Percentiles rank a stretch among this genome's conserved stretches.
Conservation (phyloP, 805 yeast species). For the Saccharomycopsis oosterbeekiorum region DNA sequence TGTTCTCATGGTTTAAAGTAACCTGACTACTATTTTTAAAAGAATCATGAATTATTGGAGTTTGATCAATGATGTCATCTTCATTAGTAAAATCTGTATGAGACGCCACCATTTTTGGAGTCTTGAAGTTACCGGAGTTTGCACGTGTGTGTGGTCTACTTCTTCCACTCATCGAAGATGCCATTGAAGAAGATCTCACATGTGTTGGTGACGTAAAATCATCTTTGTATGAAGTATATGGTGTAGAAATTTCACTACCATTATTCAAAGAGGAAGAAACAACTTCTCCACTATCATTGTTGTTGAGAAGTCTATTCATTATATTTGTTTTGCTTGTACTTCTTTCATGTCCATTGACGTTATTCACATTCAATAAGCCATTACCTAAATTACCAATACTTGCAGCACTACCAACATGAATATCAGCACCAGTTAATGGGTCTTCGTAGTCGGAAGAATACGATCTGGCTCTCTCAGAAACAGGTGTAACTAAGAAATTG, state of each 20-base stretch:
- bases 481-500: background rate
- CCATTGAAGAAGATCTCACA: background rate
- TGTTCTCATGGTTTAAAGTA: constrained; percentile 11
- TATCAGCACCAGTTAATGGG: background rate
- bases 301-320: background rate
- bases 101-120: background rate
- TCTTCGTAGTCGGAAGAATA: background rate
- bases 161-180: background rate
- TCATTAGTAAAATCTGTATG: constrained; percentile 2
- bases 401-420: background rate
- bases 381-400: background rate
- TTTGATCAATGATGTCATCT: constrained; percentile 13
- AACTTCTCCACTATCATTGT: background rate
- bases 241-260: background rate
- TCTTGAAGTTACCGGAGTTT: background rate
- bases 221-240: background rate
- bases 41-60: constrained; percentile 11
- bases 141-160: background rate
- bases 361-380: background rate
- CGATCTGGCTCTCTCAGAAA: background rate
- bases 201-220: background rate
- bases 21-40: constrained; percentile 14
- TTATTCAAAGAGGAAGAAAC: background rate
- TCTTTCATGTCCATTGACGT: background rate
- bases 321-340: background rate